Conservation (phyloP, 306 rosid genomes). For the Citrullus mucosospermus region DNA sequence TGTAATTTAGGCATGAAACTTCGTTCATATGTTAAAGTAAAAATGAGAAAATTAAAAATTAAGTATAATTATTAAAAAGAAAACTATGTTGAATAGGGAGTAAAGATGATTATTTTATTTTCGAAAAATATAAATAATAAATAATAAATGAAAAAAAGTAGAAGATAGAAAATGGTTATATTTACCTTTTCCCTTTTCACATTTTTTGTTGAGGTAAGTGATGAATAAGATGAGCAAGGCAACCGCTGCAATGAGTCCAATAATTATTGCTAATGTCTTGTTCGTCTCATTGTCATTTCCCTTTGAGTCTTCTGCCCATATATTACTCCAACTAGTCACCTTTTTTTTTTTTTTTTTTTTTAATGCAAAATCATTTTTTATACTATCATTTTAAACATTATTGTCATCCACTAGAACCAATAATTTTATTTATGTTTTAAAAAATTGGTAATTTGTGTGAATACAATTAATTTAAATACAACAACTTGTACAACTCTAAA, state of each 20-base stretch:
- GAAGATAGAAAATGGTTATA: neutral
- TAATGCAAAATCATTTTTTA: neutral
- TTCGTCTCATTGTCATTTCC: conserved; percentile 36
- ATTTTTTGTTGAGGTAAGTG: conserved; percentile 38
- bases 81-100: too few species aligned
- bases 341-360: neutral
- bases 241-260: conserved; percentile 68
- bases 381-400: too few species aligned
- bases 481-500: neutral
- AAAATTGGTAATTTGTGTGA: neutral
- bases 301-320: conserved; percentile 6
- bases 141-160: neutral
- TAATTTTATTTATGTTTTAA: neutral
- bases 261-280: conserved; percentile 65
- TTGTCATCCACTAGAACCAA: neutral
- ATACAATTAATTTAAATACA: neutral
- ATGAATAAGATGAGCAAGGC: conserved; percentile 52
- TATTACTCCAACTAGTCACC: neutral
- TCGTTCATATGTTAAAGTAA: neutral
- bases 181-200: conserved; percentile 26
- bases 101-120: too few species aligned
- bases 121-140: too few species aligned
- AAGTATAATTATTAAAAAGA: too few species aligned
- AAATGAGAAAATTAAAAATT: too few species aligned
- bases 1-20: neutral